Evolutionary conservation across 345 rosid species (phyloP).

Genomic region (Eucalyptus leucophloia): DNA sequence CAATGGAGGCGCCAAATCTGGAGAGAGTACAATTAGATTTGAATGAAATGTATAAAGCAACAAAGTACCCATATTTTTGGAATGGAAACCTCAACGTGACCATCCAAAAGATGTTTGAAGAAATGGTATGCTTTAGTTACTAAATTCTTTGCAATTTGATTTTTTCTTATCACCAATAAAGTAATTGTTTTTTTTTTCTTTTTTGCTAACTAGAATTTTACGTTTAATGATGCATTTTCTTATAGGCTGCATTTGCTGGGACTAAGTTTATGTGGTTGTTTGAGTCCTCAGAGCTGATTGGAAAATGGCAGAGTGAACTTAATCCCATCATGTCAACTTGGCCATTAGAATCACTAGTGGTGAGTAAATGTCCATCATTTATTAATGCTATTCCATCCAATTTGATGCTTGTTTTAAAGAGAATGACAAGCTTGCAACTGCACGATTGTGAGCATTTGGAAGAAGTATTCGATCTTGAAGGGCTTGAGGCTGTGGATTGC

Average conservation of each 20-base stretch:
- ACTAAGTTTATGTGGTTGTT: neutral
- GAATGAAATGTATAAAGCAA: no score
- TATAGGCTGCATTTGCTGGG: neutral
- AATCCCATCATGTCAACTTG: no score
- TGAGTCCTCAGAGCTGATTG: no score
- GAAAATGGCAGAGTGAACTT: no score
- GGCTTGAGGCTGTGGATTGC: neutral
- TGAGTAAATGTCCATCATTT: no score
- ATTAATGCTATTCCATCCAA: no score
- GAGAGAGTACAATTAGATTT: neutral
- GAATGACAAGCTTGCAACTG: neutral
- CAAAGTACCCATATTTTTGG: neutral
- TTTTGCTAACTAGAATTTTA: no score
- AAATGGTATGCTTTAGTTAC: neutral
- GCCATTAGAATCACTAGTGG: no score
- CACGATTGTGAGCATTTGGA: fast-evolving
- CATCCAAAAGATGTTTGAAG: neutral
- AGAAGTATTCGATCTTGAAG: neutral
- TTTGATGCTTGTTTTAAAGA: no score
- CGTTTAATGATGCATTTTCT: no score
- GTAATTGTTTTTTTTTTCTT: no score
- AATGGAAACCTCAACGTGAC: neutral
- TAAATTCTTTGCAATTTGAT: neutral
- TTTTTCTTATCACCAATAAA: no score
- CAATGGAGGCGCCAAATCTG: neutral